Base-by-base conservation (phyloP, 1,139 yeast species). In the Trichomonascaceae sp. region DNA sequence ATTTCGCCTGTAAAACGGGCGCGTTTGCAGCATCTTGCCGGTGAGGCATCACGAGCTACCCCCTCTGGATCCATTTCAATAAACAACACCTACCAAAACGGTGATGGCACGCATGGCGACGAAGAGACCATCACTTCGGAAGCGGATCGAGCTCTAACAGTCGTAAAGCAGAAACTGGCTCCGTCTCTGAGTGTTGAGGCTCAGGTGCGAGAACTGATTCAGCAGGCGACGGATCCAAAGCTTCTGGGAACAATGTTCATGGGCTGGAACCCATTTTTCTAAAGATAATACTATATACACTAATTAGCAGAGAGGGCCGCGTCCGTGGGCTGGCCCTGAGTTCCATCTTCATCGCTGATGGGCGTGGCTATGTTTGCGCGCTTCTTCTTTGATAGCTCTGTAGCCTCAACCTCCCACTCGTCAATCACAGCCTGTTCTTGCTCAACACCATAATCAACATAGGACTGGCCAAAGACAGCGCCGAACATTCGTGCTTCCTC, bases 401-500 rank as follows among this genome's bases (percentile, higher is more conserved):
- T 38, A 8, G 93, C 95, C 39, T 75, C 72, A 37, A 56, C 58
- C 43, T 72, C 74, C 94, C 95, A 87, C 40, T 67, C 64, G 43
- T 75, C 78, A 37, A 87, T 67, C 35, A 69, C 69, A 43, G 64
- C 62, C 53, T 79, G 84, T 61, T 89, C 97, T 46, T 68, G 67
- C 39, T 67, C 65, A 38, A 81, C 58, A 45, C 93, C 93, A 51
- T 67, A 64, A 37, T 77, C 78, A 40, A 82, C 59, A 42, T 74
- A 60, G 26, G 80, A 63, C 31, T 68, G 60, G 32, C 74, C 71
- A 55, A 66, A 82, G 4, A 76, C 71, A 2, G 93, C 78, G 5
- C 97, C 97, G 50, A 65, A 74, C 93, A 87, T 77, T 35, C 65
- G 64, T 13, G 87, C 74, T 56, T 89, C 96, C 65, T 89, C 99